Evolutionary conservation across 2,329 filamentous ascomycete species (phyloP).

Genomic region (Allantophomopsis lycopodina): DNA sequence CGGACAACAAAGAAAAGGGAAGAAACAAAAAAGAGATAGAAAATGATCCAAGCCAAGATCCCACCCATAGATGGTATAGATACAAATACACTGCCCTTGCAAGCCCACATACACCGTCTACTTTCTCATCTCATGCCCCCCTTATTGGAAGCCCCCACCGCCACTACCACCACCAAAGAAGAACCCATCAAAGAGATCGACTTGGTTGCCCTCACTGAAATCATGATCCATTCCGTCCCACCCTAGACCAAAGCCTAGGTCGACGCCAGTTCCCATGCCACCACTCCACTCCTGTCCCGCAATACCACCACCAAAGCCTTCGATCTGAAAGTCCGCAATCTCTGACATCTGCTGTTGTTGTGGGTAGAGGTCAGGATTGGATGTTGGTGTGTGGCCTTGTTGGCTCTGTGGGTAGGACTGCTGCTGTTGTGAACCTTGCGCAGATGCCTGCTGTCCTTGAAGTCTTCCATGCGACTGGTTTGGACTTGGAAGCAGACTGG

Average conservation of each 20-base stretch:
- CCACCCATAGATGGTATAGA: too few species aligned
- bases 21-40: too few species aligned
- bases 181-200: slow-evolving; percentile 37
- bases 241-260: slow-evolving; percentile 5
- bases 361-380: too few species aligned
- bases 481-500: slow-evolving; percentile 12
- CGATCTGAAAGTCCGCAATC: slow-evolving; percentile 13
- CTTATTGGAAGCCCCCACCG: too few species aligned
- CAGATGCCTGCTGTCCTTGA: background rate
- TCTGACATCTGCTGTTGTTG: too few species aligned
- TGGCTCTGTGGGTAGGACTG: slow-evolving; percentile 7
- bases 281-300: slow-evolving; percentile 2
- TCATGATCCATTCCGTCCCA: slow-evolving; percentile 11
- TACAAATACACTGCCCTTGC: too few species aligned
- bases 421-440: slow-evolving; percentile 6
- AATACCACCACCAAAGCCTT: background rate
- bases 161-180: slow-evolving; percentile 29
- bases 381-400: slow-evolving; percentile 3
- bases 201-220: slow-evolving; percentile 13
- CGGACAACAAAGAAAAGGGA: too few species aligned
- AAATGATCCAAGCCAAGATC: too few species aligned
- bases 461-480: slow-evolving; percentile 1
- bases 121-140: too few species aligned
- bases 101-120: too few species aligned
- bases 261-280: slow-evolving; percentile 1